Evolutionary conservation across 306 rosid genomes (phyloP).

Genomic region (Pachyrhizus erosus): DNA sequence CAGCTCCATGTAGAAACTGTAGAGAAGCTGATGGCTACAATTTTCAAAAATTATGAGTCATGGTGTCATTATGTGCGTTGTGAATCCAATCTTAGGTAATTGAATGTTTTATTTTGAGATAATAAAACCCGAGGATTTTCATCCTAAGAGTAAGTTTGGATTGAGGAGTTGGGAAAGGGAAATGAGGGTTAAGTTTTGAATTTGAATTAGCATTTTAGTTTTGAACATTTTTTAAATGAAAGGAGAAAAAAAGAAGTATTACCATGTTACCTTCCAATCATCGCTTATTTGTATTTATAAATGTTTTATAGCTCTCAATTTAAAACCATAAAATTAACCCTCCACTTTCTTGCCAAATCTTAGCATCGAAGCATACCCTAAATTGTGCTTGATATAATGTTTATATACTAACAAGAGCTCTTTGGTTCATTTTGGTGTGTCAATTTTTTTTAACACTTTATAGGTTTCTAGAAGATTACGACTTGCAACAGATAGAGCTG

Average conservation of each 20-base stretch:
- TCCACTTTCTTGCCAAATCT: neutral
- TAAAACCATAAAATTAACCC: neutral
- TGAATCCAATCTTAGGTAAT: conserved; percentile 68
- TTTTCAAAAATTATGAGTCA: conserved; percentile 86
- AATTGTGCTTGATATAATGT: conserved; percentile 31
- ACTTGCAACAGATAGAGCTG: conserved; percentile 69
- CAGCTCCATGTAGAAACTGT: conserved; percentile 75
- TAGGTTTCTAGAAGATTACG: conserved; percentile 58
- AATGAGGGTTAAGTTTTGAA: neutral
- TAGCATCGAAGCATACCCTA: neutral
- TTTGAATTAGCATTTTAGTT: neutral
- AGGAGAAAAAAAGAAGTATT: neutral
- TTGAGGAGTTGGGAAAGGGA: neutral
- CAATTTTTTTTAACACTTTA: conserved; percentile 31
- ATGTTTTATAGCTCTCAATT: neutral
- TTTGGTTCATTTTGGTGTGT: conserved; percentile 28
- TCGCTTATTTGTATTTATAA: neutral
- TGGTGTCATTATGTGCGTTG: conserved; percentile 88
- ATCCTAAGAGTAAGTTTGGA: neutral
- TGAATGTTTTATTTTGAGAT: conserved; percentile 34
- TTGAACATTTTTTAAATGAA: neutral
- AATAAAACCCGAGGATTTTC: conserved; percentile 31
- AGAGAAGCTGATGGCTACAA: conserved; percentile 50
- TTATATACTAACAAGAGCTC: conserved; percentile 40
- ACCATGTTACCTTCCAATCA: neutral